Evolutionary conservation across 2,329 filamentous ascomycete genomes (phyloP), one percentile per base, ranked within the genome.

Genomic region (Achaetomium macrosporum): DNA sequence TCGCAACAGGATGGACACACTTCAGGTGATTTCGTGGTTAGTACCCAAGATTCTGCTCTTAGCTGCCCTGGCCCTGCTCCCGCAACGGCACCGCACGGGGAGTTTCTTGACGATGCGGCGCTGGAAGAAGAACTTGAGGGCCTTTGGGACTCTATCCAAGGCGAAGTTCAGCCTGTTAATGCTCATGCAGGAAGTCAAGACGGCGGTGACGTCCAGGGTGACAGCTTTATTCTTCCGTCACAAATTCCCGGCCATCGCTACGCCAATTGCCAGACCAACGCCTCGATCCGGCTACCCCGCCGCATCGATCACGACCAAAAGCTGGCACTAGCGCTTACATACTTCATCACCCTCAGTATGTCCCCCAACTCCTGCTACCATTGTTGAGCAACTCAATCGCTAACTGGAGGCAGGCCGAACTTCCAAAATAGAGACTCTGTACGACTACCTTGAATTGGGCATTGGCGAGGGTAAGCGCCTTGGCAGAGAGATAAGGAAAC

Each of bases 21-120:
- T 62, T 61, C 60, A 58, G 60, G 55, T 44, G 56, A 53, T 47
- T 42, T 44, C 40, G 59, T 58, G 59, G 60, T 62, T 58, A 62
- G 60, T 62, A 57, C 55, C 49, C 57, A 57, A 42, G 16, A 39
- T 41, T 52, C 42, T 48, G 17, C 42, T 39, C 17, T 17, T 42
- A 25, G 13, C 31, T 29, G 42, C 42, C 40, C 17, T 17, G 16
- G 19, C 36, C 9, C 39, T 35, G 48, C 16, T 7, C 13, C 20
- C n/a, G 37, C 37, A 8, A 5, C 29, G 29, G 17, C 33, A 37
- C 41, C 40, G 19, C 16, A 17, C 20, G 48, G 43, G 17, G 50
- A 51, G 12, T 44, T 25, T 12, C 17, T 30, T n/a, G 42, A 48
- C 37, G 46, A 52, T 20, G 46, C 45, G 17, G 47, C 41, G 16